These are phyloP conservation scores for Penicillium salamii DNA, from an alignment of 495 filamentous ascomycete species.

Conservation along the genomic window DNA sequence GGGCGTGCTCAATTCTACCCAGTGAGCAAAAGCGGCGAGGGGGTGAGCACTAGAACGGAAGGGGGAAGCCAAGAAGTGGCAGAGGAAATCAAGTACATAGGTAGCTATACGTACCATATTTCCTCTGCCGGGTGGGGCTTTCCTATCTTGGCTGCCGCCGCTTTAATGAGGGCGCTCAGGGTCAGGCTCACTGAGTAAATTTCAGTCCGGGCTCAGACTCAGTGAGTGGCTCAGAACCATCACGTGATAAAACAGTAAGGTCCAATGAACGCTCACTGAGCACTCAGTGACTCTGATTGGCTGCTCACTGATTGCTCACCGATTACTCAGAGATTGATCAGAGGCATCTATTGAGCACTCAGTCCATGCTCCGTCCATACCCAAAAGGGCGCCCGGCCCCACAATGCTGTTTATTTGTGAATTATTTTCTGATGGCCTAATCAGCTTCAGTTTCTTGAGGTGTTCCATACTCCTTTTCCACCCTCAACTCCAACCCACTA, in stretches of 20 bases:
- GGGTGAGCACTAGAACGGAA: slow-evolving; percentile 10
- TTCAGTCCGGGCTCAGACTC: slow-evolving; percentile 14
- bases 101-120: slow-evolving; percentile 4
- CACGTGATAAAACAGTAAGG: not conserved
- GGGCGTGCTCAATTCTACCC: too few species aligned
- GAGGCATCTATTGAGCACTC: not conserved
- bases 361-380: not conserved
- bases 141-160: slow-evolving; percentile 26
- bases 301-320: not conserved
- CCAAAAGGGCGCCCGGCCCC: not conserved
- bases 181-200: slow-evolving; percentile 26
- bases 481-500: too few species aligned
- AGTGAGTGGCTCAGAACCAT: not conserved
- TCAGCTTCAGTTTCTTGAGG: too few species aligned
- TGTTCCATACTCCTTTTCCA: too few species aligned
- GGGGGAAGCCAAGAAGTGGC: slow-evolving; percentile 9
- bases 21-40: too few species aligned
- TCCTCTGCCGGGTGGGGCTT: slow-evolving; percentile 20
- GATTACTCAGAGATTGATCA: not conserved
- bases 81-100: slow-evolving; percentile 8
- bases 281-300: not conserved
- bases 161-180: slow-evolving; percentile 32
- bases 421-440: too few species aligned
- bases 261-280: not conserved
- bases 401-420: not conserved